Evolutionary conservation across 139 green algal species (phyloP), one percentile per base, ranked within the genome.

Genomic region (Penium margaritaceum): DNA sequence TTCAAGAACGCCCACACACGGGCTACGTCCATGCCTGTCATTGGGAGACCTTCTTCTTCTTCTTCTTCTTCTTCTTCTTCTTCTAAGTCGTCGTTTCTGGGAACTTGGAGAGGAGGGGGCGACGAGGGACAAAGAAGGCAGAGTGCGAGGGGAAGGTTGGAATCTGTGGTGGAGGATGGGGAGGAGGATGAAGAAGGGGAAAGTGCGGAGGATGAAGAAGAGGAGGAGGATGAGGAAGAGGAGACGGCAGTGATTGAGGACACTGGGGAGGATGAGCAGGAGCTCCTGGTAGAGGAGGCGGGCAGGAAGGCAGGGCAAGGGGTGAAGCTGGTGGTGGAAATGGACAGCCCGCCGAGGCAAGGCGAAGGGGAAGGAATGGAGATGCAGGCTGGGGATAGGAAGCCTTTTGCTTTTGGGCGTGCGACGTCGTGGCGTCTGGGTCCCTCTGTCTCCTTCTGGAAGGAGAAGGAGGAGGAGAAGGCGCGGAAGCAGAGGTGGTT

Each of bases 371-470:
- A n/a, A 58, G 3, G 47, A 14, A n/a, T 29, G 47, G 47, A 32
- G 3, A 2, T 21, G 47, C 9, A 32, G 5, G 12, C 7, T n/a
- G 27, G 47, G 47, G 7, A n/a, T 21, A n/a, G n/a, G 27, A 21
- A 58, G 47, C 6, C 47, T n/a, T n/a, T n/a, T n/a, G n/a, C 47
- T 58, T n/a, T 58, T 14, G 47, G 47, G 47, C 47, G 47, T 21
- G 27, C 47, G 7, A n/a, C 47, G 27, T 58, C 47, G n/a, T 58
- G 47, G 47, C 27, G 29, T 21, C 47, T 58, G 27, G n/a, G 29
- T 21, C 29, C 47, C n/a, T 58, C 47, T 24, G 47, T 58, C n/a
- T 58, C 47, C n/a, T 58, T 58, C 5, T 58, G 47, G 47, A 58
- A 58, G 5, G 47, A 30, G 47, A n/a, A 58, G 47, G 47, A 58